Conservation (phyloP, 1,139 yeast genomes). For the Candida gigantensis region DNA sequence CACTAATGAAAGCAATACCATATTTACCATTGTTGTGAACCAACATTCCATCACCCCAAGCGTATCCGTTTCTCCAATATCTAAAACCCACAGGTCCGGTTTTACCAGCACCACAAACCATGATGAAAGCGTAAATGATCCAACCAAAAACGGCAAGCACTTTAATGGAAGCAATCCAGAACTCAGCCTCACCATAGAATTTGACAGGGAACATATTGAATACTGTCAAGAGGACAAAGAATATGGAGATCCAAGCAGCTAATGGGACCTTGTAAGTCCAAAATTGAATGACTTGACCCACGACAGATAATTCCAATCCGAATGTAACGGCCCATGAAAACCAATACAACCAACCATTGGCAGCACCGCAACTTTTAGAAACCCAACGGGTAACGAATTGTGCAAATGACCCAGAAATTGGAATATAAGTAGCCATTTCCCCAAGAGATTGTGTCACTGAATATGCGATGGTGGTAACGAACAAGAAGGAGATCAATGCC, state of each 20-base stretch:
- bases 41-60: slow-evolving; percentile 68
- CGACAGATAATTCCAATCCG: slow-evolving; percentile 81
- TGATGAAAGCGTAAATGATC: slow-evolving; percentile 63
- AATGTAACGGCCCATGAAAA: slow-evolving; percentile 84
- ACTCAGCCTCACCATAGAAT: slow-evolving; percentile 49
- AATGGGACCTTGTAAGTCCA: slow-evolving; percentile 77
- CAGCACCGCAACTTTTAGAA: slow-evolving; percentile 73
- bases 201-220: slow-evolving; percentile 45
- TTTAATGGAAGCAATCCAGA: slow-evolving; percentile 60
- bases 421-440: slow-evolving; percentile 75
- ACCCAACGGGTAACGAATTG: slow-evolving; percentile 60
- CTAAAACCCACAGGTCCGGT: slow-evolving; percentile 81
- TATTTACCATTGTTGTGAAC: slow-evolving; percentile 50
- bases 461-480: slow-evolving; percentile 66
- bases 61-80: slow-evolving; percentile 93
- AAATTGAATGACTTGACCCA: slow-evolving; percentile 71
- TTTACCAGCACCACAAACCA: slow-evolving; percentile 72
- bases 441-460: slow-evolving; percentile 70
- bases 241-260: slow-evolving; percentile 76
- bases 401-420: slow-evolving; percentile 65
- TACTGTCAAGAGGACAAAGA: slow-evolving; percentile 42
- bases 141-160: slow-evolving; percentile 73
- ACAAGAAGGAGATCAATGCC: slow-evolving; percentile 61
- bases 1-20: slow-evolving; percentile 43
- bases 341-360: slow-evolving; percentile 85